Evolutionary conservation across 2,329 filamentous ascomycete species (phyloP).

Genomic region (Xylaria hypoxylon): DNA sequence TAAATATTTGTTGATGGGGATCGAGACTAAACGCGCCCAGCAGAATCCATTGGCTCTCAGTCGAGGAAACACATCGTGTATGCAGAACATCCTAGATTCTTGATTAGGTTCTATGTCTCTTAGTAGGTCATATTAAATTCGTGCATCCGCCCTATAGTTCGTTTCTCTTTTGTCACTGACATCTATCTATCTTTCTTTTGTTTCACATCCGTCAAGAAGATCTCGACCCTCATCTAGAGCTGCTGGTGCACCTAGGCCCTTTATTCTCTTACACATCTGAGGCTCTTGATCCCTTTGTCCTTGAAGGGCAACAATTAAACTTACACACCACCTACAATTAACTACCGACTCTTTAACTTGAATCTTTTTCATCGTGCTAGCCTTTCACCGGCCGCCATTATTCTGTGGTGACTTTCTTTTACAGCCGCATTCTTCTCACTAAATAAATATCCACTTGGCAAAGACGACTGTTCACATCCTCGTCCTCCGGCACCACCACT

Average conservation of each 20-base stretch:
- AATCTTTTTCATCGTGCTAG: constrained; percentile 13
- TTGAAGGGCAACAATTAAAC: constrained; percentile 46
- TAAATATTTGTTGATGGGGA: constrained; percentile 41
- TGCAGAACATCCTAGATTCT: constrained; percentile 42
- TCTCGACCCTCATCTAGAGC: constrained; percentile 44
- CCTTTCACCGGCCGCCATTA: constrained; percentile 36
- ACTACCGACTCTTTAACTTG: constrained; percentile 7
- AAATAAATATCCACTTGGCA: constrained; percentile 44
- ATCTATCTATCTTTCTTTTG: constrained; percentile 35
- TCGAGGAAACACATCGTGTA: constrained; percentile 41
- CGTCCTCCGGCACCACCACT: constrained; percentile 14
- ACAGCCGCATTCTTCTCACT: constrained; percentile 36
- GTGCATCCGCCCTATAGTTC: constrained; percentile 30
- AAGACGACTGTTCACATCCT: constrained; percentile 21
- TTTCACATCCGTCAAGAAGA: constrained; percentile 32
- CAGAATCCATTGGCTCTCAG: constrained; percentile 45
- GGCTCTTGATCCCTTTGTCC: constrained; percentile 39
- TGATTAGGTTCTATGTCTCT: constrained; percentile 7
- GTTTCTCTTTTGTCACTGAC: constrained; percentile 17
- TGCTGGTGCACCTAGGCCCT: constrained; percentile 38
- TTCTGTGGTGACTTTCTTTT: constrained; percentile 40
- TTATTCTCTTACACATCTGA: constrained; percentile 38
- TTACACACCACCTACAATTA: constrained; percentile 16
- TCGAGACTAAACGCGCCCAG: constrained; percentile 44
- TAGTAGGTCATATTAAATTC: constrained; percentile 37